Evolutionary conservation across 441 rosid species (phyloP).

Genomic region (Jatropha multifida): DNA sequence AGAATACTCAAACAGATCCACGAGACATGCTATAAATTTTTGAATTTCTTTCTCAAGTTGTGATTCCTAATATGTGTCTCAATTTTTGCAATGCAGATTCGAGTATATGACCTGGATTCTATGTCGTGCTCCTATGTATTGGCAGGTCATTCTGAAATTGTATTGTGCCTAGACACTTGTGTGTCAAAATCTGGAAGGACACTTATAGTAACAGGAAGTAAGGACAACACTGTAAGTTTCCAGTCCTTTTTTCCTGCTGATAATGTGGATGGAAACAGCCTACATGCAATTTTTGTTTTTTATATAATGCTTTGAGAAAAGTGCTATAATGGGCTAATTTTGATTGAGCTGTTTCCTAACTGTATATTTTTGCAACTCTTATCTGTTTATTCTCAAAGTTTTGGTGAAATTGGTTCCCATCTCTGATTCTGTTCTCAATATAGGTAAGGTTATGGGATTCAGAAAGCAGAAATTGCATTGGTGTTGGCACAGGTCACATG

Average conservation of each 20-base stretch:
- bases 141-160: constrained; percentile 80
- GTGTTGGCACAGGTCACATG: constrained; percentile 88
- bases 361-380: not conserved
- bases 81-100: constrained; percentile 57
- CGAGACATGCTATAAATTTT: not conserved
- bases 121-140: constrained; percentile 95
- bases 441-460: constrained; percentile 94
- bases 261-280: constrained; percentile 6
- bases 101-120: constrained; percentile 79
- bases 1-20: too few species aligned
- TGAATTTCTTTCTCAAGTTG: not conserved
- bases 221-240: constrained; percentile 77
- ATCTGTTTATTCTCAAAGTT: constrained; percentile 4
- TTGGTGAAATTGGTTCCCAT: not conserved
- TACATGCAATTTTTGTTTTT: not conserved
- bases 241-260: constrained; percentile 18
- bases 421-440: constrained; percentile 24
- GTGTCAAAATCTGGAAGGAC: constrained; percentile 58
- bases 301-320: not conserved
- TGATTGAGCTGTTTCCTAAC: not conserved
- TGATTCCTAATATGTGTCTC: constrained; percentile 23
- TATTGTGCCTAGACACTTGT: constrained; percentile 84
- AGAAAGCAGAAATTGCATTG: constrained; percentile 65
- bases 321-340: not conserved
- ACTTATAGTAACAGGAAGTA: constrained; percentile 83